Conservation (phyloP, 83 land plant species). For the Picea abies region DNA sequence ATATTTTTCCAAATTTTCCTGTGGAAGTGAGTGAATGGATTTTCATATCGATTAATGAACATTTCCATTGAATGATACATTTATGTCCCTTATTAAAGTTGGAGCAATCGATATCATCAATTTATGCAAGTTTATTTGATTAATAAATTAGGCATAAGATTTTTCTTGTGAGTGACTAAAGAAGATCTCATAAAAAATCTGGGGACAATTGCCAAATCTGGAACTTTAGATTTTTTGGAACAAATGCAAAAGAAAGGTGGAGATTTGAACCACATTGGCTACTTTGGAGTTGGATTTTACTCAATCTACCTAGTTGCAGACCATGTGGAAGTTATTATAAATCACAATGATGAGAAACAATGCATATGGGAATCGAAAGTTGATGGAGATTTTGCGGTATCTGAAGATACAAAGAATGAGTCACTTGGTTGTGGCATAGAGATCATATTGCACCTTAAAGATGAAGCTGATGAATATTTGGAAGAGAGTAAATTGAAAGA, state of each 20-base stretch:
- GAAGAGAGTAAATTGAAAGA: constrained; percentile 83
- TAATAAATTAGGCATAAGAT: too few species aligned
- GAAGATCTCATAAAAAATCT: constrained; percentile 97
- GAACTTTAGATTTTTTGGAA: constrained; percentile 98
- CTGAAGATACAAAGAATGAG: constrained; percentile 92
- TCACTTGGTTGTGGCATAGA: constrained; percentile 96
- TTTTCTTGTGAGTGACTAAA: constrained; percentile 75
- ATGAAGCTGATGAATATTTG: constrained; percentile 86
- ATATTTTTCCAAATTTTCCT: too few species aligned
- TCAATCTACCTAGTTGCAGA: constrained; percentile 96
- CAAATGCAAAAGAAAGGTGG: constrained; percentile 97
- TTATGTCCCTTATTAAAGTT: too few species aligned
- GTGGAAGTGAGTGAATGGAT: too few species aligned
- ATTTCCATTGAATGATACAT: too few species aligned
- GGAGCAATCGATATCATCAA: too few species aligned
- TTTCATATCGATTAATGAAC: too few species aligned
- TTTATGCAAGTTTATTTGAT: too few species aligned
- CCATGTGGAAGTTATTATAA: constrained; percentile 97
- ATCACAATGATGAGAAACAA: constrained; percentile 98
- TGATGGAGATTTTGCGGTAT: constrained; percentile 92
- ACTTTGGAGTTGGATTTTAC: constrained; percentile 99
- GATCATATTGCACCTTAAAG: constrained; percentile 86
- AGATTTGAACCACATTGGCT: constrained; percentile 91
- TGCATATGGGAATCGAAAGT: constrained; percentile 99
- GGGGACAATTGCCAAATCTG: constrained; percentile 98